Conservation (phyloP, 1,284 basidiomycete species). For the Papiliotrema laurentii region DNA sequence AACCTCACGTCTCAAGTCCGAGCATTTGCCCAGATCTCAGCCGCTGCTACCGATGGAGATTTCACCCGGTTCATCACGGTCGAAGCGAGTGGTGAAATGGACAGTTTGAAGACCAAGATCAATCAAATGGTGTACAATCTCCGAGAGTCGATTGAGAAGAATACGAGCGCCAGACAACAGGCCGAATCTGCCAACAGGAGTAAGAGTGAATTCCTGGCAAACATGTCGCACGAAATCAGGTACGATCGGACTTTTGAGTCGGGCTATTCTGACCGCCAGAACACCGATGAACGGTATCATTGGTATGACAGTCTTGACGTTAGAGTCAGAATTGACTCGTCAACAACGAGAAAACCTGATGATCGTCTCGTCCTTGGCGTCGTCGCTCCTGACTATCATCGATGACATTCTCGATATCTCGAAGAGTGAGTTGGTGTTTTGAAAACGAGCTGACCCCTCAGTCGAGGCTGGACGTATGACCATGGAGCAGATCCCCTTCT, state of each 20-base stretch:
- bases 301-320: slow-evolving; percentile 74
- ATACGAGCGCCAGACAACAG: slow-evolving; percentile 94
- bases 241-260: slow-evolving; percentile 42
- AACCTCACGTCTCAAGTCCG: slow-evolving; percentile 98
- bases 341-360: slow-evolving; percentile 93
- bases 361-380: slow-evolving; percentile 90
- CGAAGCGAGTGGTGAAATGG: slow-evolving; percentile 98
- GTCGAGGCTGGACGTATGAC: slow-evolving; percentile 99
- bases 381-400: slow-evolving; percentile 92
- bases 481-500: slow-evolving; percentile 97
- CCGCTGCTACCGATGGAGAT: slow-evolving; percentile 97
- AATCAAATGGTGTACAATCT: slow-evolving; percentile 96
- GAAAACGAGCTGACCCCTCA: slow-evolving; percentile 41
- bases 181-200: slow-evolving; percentile 93
- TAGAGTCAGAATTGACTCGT: slow-evolving; percentile 78
- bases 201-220: slow-evolving; percentile 97
- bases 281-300: slow-evolving; percentile 99
- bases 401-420: slow-evolving; percentile 98
- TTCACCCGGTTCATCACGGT: slow-evolving; percentile 99
- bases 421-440: slow-evolving; percentile 68
- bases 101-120: slow-evolving; percentile 92
- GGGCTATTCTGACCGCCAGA: slow-evolving; percentile 48
- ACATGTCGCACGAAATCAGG: slow-evolving; percentile 96
- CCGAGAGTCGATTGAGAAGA: slow-evolving; percentile 96
- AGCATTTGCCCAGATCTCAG: slow-evolving; percentile 97